Evolutionary conservation across 257 asterid species (phyloP), one percentile per base, ranked within the genome.

Genomic region (Henckelia pumila): DNA sequence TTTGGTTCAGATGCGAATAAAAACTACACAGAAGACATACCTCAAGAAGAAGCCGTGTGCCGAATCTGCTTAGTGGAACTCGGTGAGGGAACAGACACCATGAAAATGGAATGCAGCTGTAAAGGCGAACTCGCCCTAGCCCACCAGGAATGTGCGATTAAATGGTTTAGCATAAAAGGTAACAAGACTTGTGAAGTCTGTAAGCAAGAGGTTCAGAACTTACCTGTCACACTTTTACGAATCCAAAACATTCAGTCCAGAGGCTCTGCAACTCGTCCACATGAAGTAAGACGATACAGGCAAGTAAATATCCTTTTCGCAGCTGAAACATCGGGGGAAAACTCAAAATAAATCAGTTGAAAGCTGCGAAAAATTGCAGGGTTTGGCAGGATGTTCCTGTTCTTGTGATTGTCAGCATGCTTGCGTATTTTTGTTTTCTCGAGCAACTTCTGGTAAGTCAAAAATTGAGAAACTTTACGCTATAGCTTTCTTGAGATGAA

Each of bases 51-150:
- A 64, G 97, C 98, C 11, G 96, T 89, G 11, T 89, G 98, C 79
- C 79, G 98, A 78, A 93, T 93, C 74, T 93, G 98, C 78, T 77
- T 93, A 26, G 81, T 85, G 24, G 98, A 93, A 76, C 86, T 93
- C 26, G 88, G 90, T 59, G 96, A 93, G 78, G 88, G 83, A 64
- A 70, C 89, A 3, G 88, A 88, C 65, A 85, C 94, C 25, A 83
- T 93, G 56, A 93, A 93, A 80, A 88, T 88, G 96, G 98, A 92
- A 76, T 92, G 98, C 59, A 75, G 89, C 78, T 93, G 97, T 71
- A 93, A 85, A 81, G 98, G 98, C 14, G 98, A 93, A 75, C 97
- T 93, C 59, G 98, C 96, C 62, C 78, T 93, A 61, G 97, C 97
- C 66, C 98, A 93, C 83, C 84, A 88, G 56, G 96, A 86, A 76